phyloP scores from a whole-genome alignment of 164 flowering plant species.

The Echeveria elegans region DNA sequence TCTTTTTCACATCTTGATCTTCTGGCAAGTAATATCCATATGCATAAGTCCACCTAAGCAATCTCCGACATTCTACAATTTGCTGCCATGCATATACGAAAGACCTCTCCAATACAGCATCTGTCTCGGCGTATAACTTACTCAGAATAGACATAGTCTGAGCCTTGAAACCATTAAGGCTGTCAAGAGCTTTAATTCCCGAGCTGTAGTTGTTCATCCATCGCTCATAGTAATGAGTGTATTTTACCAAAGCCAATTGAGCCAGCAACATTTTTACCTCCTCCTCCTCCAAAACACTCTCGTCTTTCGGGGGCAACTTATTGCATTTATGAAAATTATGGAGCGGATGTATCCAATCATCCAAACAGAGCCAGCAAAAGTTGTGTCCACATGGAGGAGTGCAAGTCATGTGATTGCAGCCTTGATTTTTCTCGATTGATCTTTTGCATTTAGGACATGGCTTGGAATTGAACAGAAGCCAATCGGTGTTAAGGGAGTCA shows the following conservation, averaged over 20 bases:
- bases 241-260: background rate
- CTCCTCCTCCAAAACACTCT: background rate
- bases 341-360: background rate
- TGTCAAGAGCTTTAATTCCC: background rate
- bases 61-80: background rate
- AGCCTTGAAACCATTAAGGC: background rate
- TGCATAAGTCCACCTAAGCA: background rate
- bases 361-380: conserved; percentile 1
- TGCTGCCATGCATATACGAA: background rate
- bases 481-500: background rate
- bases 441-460: conserved; percentile 2
- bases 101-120: background rate
- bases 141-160: background rate
- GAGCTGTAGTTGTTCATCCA: background rate
- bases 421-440: conserved; percentile 5
- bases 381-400: background rate
- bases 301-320: background rate
- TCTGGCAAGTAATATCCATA: conserved; percentile 5
- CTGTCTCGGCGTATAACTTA: background rate
- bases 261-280: background rate
- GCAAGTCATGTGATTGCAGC: conserved; percentile 3
- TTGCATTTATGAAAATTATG: background rate
- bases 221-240: conserved; percentile 1
- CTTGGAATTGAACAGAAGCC: background rate
- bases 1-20: background rate